A percentile compares a stretch with the other conserved stretches of the same genome.
Evolutionary conservation across 2,329 filamentous ascomycete genomes (phyloP).

Genomic region (Sporothrix inflata): DNA sequence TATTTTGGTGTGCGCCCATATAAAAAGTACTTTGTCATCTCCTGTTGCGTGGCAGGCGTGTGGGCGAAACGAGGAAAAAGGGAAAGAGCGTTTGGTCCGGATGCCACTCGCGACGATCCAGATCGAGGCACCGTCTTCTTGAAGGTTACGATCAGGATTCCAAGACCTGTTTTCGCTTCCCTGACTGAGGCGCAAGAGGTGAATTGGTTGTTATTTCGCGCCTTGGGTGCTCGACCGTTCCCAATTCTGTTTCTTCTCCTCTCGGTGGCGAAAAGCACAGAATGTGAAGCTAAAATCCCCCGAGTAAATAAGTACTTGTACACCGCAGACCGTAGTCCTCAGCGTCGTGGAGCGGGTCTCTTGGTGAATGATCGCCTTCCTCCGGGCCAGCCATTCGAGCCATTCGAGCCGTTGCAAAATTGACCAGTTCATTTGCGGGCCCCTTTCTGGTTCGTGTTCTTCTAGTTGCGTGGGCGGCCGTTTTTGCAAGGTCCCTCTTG

Average conservation of each 20-base stretch:
- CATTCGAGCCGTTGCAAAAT: not conserved
- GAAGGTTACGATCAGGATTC: not conserved
- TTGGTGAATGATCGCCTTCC: constrained; percentile 16
- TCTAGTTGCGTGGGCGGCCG: not conserved
- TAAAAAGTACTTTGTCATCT: constrained; percentile 2
- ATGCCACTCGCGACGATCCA: not conserved
- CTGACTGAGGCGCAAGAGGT: not conserved
- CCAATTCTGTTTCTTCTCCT: not conserved
- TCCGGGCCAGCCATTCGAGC: not conserved
- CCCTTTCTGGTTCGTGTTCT: not conserved
- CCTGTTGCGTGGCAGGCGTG: not conserved
- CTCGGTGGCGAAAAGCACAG: not conserved
- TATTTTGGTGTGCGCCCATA: not conserved
- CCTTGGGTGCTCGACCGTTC: not conserved
- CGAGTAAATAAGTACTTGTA: not conserved
- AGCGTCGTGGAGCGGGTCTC: constrained; percentile 4
- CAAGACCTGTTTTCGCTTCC: not conserved
- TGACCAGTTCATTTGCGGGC: not conserved
- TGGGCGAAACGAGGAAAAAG: not conserved
- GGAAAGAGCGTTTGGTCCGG: not conserved
- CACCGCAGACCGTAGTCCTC: constrained; percentile 14
- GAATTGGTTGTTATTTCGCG: not conserved
- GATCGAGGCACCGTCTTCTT: constrained; percentile 4
- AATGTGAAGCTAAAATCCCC: not conserved
- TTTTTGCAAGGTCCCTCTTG: too few species aligned